These are phyloP conservation scores for Neurospora sp. DNA, from an alignment of 495 filamentous ascomycete species.

Conservation along the genomic window DNA sequence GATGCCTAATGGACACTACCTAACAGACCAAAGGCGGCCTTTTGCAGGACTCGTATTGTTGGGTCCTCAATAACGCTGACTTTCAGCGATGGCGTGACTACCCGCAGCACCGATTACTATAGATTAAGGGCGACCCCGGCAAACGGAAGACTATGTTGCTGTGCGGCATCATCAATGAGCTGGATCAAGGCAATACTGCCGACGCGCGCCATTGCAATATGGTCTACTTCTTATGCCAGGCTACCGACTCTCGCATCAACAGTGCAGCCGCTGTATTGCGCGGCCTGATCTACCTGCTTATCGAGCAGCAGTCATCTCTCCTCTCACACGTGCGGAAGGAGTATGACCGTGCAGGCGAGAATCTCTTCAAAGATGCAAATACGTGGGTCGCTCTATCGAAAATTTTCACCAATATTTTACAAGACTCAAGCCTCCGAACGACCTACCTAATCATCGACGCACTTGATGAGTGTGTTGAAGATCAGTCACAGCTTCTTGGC, in stretches of 20 bases:
- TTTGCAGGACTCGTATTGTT: slow-evolving; percentile 26
- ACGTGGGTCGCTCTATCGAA: too few species aligned
- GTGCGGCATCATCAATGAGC: slow-evolving; percentile 32
- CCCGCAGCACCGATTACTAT: too few species aligned
- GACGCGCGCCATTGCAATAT: slow-evolving; percentile 5
- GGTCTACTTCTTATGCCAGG: slow-evolving; percentile 33
- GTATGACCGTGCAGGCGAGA: too few species aligned
- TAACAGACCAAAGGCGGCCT: slow-evolving; percentile 23
- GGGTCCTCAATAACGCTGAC: too few species aligned
- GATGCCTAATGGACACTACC: too few species aligned
- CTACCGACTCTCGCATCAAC: slow-evolving; percentile 13
- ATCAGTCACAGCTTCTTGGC: slow-evolving; percentile 17
- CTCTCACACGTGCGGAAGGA: too few species aligned
- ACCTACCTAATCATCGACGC: slow-evolving; percentile 26
- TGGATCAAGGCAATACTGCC: slow-evolving; percentile 1
- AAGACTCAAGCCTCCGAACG: too few species aligned
- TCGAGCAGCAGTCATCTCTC: too few species aligned
- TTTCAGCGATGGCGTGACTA: too few species aligned
- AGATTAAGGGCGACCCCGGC: too few species aligned
- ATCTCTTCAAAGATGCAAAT: too few species aligned
- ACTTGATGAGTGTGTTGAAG: slow-evolving; percentile 37
- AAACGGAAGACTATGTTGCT: slow-evolving; percentile 18
- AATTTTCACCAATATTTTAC: too few species aligned
- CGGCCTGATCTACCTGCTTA: slow-evolving; percentile 28
- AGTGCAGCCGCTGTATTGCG: slow-evolving; percentile 23